Evolutionary conservation across 179 eudicot species (phyloP), one percentile per base, ranked within the genome.

Genomic region (Beta macrorhiza): DNA sequence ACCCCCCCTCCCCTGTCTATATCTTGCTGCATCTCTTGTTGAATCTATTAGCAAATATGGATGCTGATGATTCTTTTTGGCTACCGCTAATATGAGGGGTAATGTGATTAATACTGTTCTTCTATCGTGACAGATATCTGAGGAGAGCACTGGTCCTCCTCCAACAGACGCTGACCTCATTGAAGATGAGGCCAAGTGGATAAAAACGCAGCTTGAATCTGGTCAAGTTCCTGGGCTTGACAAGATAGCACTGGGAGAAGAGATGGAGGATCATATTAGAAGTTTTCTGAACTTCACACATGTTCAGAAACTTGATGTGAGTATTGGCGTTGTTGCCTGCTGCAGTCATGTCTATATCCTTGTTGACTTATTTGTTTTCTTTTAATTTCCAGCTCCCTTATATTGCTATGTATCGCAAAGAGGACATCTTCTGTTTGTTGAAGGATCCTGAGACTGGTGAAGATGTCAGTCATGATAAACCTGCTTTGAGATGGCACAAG

Each of bases 241-340:
- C 78, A 87, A 80, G 76, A 84, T 80, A 37, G 29, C 78, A 72
- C 83, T 73, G 22, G 81, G 84, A 53, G 96, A 90, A 70, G 87
- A 87, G 56, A 79, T 82, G 80, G 94, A 92, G 90, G 88, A 85
- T 58, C 95, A 97, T 69, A 89, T 97, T 45, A 82, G 83, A 84
- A 89, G 89, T 59, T 91, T 95, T 81, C 72, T 97, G 90, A 92
- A 89, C 76, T 88, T 93, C 32, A 89, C 89, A 70, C 97, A 93
- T 85, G 91, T 89, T n/a, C 93, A 95, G 59, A 93, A 93, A 83
- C 85, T 91, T 72, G 98, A 97, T 89, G 99, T 97, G 84, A 87
- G 95, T 84, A 7, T n/a, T 53, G 15, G 6, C 76, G 67, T 45
- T 78, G 42, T 59, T 73, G 80, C 67, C 14, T 77, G 16, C 52